Evolutionary conservation across 1,139 yeast species (phyloP).

Genomic region (Suhomyces bribrorum): DNA sequence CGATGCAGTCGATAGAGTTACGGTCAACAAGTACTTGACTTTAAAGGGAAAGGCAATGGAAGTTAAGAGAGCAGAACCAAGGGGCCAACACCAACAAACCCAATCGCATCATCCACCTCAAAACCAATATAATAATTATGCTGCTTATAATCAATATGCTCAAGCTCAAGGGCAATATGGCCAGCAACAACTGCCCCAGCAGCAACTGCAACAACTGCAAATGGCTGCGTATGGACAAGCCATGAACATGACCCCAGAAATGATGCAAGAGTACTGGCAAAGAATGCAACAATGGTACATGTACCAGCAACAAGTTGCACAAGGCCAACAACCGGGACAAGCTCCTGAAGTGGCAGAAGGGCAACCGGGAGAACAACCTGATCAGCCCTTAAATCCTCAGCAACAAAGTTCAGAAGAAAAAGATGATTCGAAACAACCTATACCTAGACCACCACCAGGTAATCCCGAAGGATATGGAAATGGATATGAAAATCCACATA

Average conservation of each 20-base stretch:
- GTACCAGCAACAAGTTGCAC: conserved; percentile 53
- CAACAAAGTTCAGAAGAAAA: conserved; percentile 38
- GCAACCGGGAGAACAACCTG: conserved; percentile 37
- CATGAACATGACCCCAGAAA: conserved; percentile 70
- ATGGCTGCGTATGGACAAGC: conserved; percentile 30
- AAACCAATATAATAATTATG: conserved; percentile 25
- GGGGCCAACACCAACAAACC: conserved; percentile 54
- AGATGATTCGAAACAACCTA: conserved; percentile 14
- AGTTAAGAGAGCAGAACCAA: conserved; percentile 97
- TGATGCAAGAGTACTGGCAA: conserved; percentile 88
- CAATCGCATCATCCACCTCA: conserved; percentile 43
- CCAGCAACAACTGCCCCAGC: conserved; percentile 25
- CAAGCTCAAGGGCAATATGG: conserved; percentile 32
- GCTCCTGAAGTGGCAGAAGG: conserved; percentile 30
- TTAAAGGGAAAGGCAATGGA: conserved; percentile 92
- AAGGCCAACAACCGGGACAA: conserved; percentile 17
- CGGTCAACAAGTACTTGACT: conserved; percentile 77
- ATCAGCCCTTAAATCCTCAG: conserved; percentile 57
- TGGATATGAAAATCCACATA: conserved; percentile 20
- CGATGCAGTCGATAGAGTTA: conserved; percentile 90
- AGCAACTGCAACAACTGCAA: conserved; percentile 22
- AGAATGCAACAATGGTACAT: conserved; percentile 79
- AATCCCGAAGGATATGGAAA: conserved; percentile 18
- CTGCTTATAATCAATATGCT: conserved; percentile 39
- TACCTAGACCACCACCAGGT: conserved; percentile 12